Evolutionary conservation across 371 early-diverging fungal genomes (phyloP).

Genomic region (Mucor sp.): DNA sequence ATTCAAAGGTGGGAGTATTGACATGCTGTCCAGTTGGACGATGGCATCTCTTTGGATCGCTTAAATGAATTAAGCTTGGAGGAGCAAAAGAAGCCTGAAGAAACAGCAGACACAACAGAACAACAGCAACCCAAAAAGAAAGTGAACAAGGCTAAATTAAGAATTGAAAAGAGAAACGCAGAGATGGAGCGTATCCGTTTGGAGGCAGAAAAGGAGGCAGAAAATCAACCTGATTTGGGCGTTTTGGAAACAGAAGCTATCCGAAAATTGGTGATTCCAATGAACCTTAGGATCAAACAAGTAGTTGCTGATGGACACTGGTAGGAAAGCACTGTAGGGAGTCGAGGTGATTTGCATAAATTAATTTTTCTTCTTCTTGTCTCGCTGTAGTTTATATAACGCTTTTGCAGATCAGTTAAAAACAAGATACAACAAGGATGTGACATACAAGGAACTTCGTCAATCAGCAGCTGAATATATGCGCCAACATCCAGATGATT

Average conservation of each 20-base stretch:
- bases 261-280: conserved; percentile 44
- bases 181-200: conserved; percentile 75
- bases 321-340: conserved; percentile 34
- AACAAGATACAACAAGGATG: conserved; percentile 50
- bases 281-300: conserved; percentile 52
- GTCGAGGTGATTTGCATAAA: not conserved
- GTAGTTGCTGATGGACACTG: conserved; percentile 88
- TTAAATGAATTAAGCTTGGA: conserved; percentile 39
- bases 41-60: conserved; percentile 47
- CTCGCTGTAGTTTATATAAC: conserved; percentile 71
- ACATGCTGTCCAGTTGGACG: conserved; percentile 15
- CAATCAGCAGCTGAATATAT: conserved; percentile 78
- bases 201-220: conserved; percentile 83
- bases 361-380: not conserved
- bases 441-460: conserved; percentile 64
- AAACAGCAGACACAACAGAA: conserved; percentile 7
- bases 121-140: conserved; percentile 37
- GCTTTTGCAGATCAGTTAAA: conserved; percentile 83
- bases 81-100: conserved; percentile 22
- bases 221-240: conserved; percentile 70
- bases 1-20: not conserved
- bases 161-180: conserved; percentile 74
- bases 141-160: conserved; percentile 66
- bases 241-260: conserved; percentile 78
- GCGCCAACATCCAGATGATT: conserved; percentile 79